These are phyloP conservation scores for Ceratocystis diversiconidia DNA, from an alignment of 2,329 filamentous ascomycete genomes.

Conservation along the genomic window DNA sequence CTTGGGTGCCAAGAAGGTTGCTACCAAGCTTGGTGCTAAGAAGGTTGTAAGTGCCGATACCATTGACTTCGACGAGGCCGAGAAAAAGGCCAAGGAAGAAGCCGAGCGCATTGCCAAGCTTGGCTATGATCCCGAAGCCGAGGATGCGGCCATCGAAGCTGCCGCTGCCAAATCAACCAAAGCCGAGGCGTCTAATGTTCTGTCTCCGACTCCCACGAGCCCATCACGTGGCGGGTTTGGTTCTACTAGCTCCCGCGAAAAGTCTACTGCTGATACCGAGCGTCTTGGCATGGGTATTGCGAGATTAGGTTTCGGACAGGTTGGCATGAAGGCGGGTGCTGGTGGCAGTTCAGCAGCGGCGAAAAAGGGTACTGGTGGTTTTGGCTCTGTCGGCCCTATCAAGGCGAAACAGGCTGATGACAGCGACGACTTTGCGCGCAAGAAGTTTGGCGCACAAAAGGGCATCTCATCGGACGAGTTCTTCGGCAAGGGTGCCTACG, in stretches of 20 bases:
- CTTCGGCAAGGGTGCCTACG: slow-evolving; percentile 81
- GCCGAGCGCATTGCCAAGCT: slow-evolving; percentile 90
- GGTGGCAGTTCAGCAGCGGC: slow-evolving; percentile 38
- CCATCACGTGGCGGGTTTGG: slow-evolving; percentile 49
- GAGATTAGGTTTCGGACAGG: slow-evolving; percentile 76
- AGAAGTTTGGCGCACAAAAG: slow-evolving; percentile 86
- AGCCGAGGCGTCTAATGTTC: slow-evolving; percentile 45
- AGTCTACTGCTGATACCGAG: slow-evolving; percentile 67
- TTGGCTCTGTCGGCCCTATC: slow-evolving; percentile 68
- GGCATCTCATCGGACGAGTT: slow-evolving; percentile 97
- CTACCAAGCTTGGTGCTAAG: slow-evolving; percentile 78
- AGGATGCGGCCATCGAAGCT: slow-evolving; percentile 49
- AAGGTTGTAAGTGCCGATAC: slow-evolving; percentile 59
- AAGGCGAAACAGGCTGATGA: slow-evolving; percentile 53
- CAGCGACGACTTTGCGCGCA: slow-evolving; percentile 66
- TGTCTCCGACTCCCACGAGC: slow-evolving; percentile 61
- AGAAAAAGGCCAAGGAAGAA: slow-evolving; percentile 94
- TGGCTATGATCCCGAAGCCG: slow-evolving; percentile 87
- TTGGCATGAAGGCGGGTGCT: slow-evolving; percentile 45
- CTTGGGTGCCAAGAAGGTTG: slow-evolving; percentile 68
- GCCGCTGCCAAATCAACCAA: slow-evolving; percentile 40
- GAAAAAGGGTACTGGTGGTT: slow-evolving; percentile 68
- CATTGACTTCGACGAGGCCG: slow-evolving; percentile 94
- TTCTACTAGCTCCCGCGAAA: slow-evolving; percentile 42
- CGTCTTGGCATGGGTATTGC: slow-evolving; percentile 78